These are phyloP conservation scores for Trichoderma breve DNA, from an alignment of 2,329 filamentous ascomycete species.

Conservation along the genomic window DNA sequence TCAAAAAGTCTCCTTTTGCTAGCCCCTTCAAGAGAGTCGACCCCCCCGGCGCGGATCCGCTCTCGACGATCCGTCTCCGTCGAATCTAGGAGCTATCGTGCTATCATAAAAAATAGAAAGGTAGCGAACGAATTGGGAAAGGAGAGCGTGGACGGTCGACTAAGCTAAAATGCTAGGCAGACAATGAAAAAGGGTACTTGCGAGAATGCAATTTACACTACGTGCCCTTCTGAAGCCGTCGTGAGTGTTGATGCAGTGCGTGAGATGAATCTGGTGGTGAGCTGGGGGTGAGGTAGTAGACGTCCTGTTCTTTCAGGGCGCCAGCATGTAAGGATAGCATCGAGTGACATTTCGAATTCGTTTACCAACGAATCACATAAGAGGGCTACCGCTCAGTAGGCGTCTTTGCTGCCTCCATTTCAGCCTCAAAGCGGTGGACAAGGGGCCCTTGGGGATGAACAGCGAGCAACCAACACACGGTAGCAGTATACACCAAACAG, in stretches of 20 bases:
- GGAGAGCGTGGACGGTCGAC: not conserved
- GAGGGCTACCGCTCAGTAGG: not conserved
- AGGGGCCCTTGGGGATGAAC: not conserved
- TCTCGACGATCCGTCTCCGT: conserved; percentile 7
- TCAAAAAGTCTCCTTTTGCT: not conserved
- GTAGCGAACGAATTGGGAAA: not conserved
- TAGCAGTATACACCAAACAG: not conserved
- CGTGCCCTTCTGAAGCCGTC: not conserved
- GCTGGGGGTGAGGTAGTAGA: not conserved
- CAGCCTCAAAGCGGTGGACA: not conserved
- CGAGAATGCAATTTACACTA: not conserved
- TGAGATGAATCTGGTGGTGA: not conserved
- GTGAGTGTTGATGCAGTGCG: not conserved
- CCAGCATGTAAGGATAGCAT: not conserved
- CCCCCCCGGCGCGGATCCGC: not conserved
- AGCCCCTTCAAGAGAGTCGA: not conserved
- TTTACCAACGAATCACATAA: not conserved
- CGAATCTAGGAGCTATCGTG: not conserved
- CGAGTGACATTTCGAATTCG: not conserved
- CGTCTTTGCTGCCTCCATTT: not conserved
- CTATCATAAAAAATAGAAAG: not conserved
- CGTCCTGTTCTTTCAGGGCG: not conserved
- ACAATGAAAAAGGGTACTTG: not conserved
- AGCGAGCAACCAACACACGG: not conserved
- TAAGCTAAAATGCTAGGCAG: not conserved